phyloP scores from a whole-genome alignment of 495 filamentous ascomycete genomes.

The Cercophora newfieldiana region DNA sequence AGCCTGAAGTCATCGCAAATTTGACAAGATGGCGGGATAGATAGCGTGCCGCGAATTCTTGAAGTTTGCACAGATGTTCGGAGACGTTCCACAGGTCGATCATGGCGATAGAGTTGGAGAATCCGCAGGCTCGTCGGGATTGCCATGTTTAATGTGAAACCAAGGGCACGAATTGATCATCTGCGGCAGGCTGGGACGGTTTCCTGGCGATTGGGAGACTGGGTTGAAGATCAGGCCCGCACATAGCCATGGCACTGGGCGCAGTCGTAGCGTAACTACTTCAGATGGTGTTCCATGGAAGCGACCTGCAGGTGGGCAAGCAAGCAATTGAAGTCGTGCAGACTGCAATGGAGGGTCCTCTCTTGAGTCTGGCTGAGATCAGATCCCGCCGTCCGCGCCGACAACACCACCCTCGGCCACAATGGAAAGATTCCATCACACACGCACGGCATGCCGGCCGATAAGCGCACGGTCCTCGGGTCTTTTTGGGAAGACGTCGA shows the following conservation, averaged over 20 bases:
- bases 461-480: constrained; percentile 22
- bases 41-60: neutral
- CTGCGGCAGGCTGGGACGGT: constrained; percentile 2
- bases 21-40: neutral
- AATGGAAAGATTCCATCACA: constrained; percentile 5
- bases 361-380: constrained; percentile 1
- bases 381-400: neutral
- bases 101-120: constrained; percentile 10
- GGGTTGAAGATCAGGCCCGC: constrained; percentile 7
- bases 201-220: constrained; percentile 7
- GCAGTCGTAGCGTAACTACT: neutral
- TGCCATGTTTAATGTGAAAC: neutral
- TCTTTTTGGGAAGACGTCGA: neutral
- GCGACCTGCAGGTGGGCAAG: neutral
- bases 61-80: neutral
- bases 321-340: neutral
- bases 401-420: neutral
- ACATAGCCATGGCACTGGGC: neutral
- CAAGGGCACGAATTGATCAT: neutral
- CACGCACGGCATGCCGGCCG: constrained; percentile 17
- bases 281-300: neutral
- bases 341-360: neutral
- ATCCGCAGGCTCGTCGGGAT: neutral
- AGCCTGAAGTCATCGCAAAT: constrained; percentile 16
- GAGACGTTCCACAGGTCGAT: constrained; percentile 17